Base-by-base conservation (phyloP, 2,329 filamentous ascomycete genomes). In the Sporothrix pseudoabietina region DNA sequence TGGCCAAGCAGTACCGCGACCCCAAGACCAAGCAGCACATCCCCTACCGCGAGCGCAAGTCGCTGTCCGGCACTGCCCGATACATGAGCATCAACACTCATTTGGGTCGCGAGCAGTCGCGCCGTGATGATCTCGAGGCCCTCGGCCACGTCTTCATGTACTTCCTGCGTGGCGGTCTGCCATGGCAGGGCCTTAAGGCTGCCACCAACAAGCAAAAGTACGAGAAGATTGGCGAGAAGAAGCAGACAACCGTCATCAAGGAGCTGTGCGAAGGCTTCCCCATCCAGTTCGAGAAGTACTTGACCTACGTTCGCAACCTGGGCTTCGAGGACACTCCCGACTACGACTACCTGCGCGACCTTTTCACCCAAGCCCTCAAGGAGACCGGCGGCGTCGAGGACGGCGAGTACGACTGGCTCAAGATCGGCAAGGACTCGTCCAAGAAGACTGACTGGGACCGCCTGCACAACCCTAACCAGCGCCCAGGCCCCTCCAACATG, bases 21-120 rank as follows among this genome's bases (percentile, higher is more conserved):
- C 96, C 96, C 73, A 98, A 98, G 87, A 97, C 96, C 52, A 98
- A 98, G 84, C 96, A 98, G 83, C 96, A 99, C 84, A 98, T 98
- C 78, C 94, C 96, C 14, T 98, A 98, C 82, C 90, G 96, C 79
- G 96, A 98, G 85, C 90, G 96, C 79, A 99, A 99, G 84, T 97
- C 95, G 5, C 86, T 99, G 75, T 98, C 95, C 4, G 96, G 96
- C 76, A 99, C 96, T 73, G 96, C 96, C 76, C 90, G 96, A 81
- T 99, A 99, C 84, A 98, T 98, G 96, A 97, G 94, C 85, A 98
- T 99, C 89, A 99, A 99, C 84, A 99, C 96, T 73, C 96, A 99
- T 87, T 84, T 98, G 77, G 96, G 96, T 71, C 91, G 96, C 74
- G 96, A 99, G 82, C 96, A 99, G 82, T 98, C 95, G 73, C 91